Conservation (phyloP, 768 basidiomycete species). For the Tricholoma terreum region DNA sequence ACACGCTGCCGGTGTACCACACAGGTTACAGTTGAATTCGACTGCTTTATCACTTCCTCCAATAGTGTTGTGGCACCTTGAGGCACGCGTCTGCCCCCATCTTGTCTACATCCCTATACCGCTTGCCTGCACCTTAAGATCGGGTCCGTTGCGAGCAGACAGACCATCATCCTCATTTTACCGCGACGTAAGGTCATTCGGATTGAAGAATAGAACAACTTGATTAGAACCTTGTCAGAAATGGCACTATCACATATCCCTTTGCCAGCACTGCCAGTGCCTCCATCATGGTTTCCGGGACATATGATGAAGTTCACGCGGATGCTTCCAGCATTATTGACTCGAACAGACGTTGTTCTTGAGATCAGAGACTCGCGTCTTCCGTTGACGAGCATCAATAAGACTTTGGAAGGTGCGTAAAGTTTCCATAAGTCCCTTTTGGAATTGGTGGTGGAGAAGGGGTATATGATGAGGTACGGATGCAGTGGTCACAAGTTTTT, state of each 20-base stretch:
- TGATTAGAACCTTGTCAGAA: too few species aligned
- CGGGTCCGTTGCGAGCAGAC: neutral
- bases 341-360: conserved; percentile 86
- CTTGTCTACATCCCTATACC: too few species aligned
- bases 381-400: conserved; percentile 92
- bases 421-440: conserved; percentile 24
- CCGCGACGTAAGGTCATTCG: too few species aligned
- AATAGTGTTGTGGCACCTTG: too few species aligned
- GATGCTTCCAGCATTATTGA: conserved; percentile 70
- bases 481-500: neutral
- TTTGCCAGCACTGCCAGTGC: conserved; percentile 51
- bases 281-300: conserved; percentile 94
- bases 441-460: conserved; percentile 17
- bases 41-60: too few species aligned
- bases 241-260: conserved; percentile 38
- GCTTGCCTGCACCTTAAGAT: neutral
- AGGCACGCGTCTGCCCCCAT: too few species aligned
- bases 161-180: too few species aligned
- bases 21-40: too few species aligned
- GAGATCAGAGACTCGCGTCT: conserved; percentile 92
- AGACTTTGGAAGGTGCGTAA: conserved; percentile 74
- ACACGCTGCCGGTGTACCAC: too few species aligned
- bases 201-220: too few species aligned
- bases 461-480: neutral
- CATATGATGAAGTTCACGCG: conserved; percentile 91